Conservation (phyloP, 257 asterid species). For the Penstemon eatonii region DNA sequence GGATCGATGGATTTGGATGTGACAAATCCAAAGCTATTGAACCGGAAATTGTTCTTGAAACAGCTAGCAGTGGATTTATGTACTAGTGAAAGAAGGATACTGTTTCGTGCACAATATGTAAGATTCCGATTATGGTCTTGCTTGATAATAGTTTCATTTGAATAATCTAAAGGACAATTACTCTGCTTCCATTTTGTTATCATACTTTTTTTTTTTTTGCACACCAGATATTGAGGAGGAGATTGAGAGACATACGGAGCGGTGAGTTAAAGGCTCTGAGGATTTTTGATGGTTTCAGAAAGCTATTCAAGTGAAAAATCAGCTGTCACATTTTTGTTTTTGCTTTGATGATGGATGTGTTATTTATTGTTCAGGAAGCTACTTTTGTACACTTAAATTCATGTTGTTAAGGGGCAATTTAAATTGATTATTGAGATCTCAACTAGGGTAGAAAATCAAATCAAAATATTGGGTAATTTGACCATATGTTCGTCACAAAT, state of each 20-base stretch:
- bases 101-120: slow-evolving; percentile 92
- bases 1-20: slow-evolving; percentile 92
- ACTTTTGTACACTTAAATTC: no score
- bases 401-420: no score
- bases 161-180: background rate
- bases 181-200: background rate
- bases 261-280: slow-evolving; percentile 76
- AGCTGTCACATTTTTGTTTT: slow-evolving; percentile 11
- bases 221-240: slow-evolving; percentile 78
- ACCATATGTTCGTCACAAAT: no score
- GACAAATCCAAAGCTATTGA: slow-evolving; percentile 83
- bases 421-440: no score
- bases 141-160: background rate
- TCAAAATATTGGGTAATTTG: no score
- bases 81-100: slow-evolving; percentile 75
- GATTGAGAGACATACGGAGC: slow-evolving; percentile 73
- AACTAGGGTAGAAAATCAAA: no score
- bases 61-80: slow-evolving; percentile 91
- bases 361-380: no score
- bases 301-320: slow-evolving; percentile 54
- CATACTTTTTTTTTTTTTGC: background rate
- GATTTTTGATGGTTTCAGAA: slow-evolving; percentile 64
- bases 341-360: background rate
- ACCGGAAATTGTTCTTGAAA: slow-evolving; percentile 80
- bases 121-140: slow-evolving; percentile 32